phyloP scores from a whole-genome alignment of 257 asterid genomes.

The Gentiana dahurica region DNA sequence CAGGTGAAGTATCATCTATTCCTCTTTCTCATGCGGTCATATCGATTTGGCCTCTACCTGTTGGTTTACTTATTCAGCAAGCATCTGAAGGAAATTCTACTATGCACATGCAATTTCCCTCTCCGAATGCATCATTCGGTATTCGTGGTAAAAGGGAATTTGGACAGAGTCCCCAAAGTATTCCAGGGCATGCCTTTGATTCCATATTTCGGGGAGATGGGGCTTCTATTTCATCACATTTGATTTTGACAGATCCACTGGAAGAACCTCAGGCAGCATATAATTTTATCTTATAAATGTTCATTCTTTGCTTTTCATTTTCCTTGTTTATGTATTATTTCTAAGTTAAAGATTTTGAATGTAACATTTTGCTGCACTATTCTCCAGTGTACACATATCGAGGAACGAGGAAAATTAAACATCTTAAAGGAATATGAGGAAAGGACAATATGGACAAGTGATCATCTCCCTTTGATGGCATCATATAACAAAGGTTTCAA shows the following conservation, averaged over 20 bases:
- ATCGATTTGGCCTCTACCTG: slow-evolving; percentile 94
- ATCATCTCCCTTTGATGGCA: slow-evolving; percentile 64
- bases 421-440: slow-evolving; percentile 82
- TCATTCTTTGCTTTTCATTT: slow-evolving; percentile 6
- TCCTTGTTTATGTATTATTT: neutral
- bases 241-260: slow-evolving; percentile 70
- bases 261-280: slow-evolving; percentile 81
- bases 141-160: slow-evolving; percentile 53
- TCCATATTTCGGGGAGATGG: slow-evolving; percentile 37
- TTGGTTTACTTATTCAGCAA: slow-evolving; percentile 80
- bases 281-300: slow-evolving; percentile 2
- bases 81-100: slow-evolving; percentile 58
- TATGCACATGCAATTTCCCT: slow-evolving; percentile 35
- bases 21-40: slow-evolving; percentile 63
- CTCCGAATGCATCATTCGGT: slow-evolving; percentile 45
- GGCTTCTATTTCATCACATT: slow-evolving; percentile 55
- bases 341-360: neutral
- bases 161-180: slow-evolving; percentile 39
- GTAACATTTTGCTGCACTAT: slow-evolving; percentile 1
- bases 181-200: slow-evolving; percentile 39
- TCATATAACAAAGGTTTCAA: slow-evolving; percentile 73
- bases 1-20: slow-evolving; percentile 79
- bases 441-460: slow-evolving; percentile 85
- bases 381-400: slow-evolving; percentile 55
- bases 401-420: slow-evolving; percentile 76